Base-by-base conservation (phyloP, 345 rosid genomes). In the Sonneratia caseolaris region DNA sequence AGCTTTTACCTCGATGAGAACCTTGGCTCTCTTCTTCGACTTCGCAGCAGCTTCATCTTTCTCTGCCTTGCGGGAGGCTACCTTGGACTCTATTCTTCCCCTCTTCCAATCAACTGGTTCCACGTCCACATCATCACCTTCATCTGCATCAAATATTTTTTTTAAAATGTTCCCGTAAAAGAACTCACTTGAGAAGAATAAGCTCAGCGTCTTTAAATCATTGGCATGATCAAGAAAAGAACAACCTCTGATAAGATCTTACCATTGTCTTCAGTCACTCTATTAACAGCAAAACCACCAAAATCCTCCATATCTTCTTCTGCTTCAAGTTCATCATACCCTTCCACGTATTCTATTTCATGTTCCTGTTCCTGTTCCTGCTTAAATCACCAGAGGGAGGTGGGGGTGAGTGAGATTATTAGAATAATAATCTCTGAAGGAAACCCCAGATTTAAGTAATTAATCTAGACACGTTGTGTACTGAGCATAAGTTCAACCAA, bases 231-330 rank as follows among this genome's bases (percentile, higher is more conserved):
- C 45, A 42, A 42, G 45, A 42, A 42, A 42, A 42, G 24, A 24
- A 43, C 38, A 56, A 37, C 49, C 16, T 36, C n/a, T 42, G 2
- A 37, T 42, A 45, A 64, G 45, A 35, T 22, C 66, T 75, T 84
- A 81, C 83, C 86, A 77, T 82, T 75, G 68, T 76, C 84, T 40
- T 48, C 80, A 66, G n/a, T 76, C 55, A 78, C 32, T 53, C 81
- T 71, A 0, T 75, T 81, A 8, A 82, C 70, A 57, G 80, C 82
- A 70, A 81, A 53, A 66, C 81, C 82, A 75, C 67, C 84, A 71
- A 86, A 85, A 79, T 94, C 96, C 88, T 94, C 98, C 36, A 95
- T 95, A 71, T 95, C 99, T 21, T 89, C 92, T 76, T 91, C 88
- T 72, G 82, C 93, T 73, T 87, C 96, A 35, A 91, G 87, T 49